Base-by-base conservation (phyloP, 1,284 basidiomycete genomes). In the Cutaneotrichosporon daszewskae region DNA sequence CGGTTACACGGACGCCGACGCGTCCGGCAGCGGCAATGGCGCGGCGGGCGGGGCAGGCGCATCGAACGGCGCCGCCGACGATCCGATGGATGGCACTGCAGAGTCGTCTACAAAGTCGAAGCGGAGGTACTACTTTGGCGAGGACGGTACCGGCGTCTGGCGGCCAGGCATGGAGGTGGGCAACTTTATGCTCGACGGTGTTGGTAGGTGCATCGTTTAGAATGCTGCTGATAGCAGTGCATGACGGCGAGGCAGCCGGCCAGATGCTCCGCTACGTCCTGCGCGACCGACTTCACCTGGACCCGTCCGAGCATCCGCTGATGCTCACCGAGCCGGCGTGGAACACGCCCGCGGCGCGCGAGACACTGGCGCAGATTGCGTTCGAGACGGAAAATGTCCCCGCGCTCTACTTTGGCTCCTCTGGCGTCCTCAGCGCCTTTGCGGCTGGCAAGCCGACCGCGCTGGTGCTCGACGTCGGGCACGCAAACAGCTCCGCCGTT, bases 361-460 rank as follows among this genome's bases (percentile, higher is more conserved):
- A 97, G 72, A 78, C 83, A 38, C 85, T 97, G 82, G 86, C 89
- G 12, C 89, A 98, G 72, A 84, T 98, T 45, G 89, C 94, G 74
- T 98, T 98, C 64, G 95, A 99, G 71, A 85, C 92, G 51, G 91
- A 96, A 59, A 76, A 87, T 40, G 86, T 85, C 8, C 95, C 95
- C 3, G 95, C 94, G 1, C 91, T 95, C 72, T 99, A 98, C 68
- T 86, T 96, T 40, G 91, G 94, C 25, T 96, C 97, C 64, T 85
- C 87, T 19, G 85, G 87, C n/a, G 94, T 98, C 13, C 74, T 98
- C 40, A 94, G 88, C 68, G 86, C 91, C 84, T 99, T 99, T 67
- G 88, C 94, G 10, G 85, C 92, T 37, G 94, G 95, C 26, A 95
- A 92, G 69, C 91, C 91, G 1, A 92, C 92, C 23, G 91, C 94